A percentile compares a stretch with the other conserved stretches of the same genome.
Conservation (phyloP, 257 asterid species). For the Schizonepeta tenuifolia region DNA sequence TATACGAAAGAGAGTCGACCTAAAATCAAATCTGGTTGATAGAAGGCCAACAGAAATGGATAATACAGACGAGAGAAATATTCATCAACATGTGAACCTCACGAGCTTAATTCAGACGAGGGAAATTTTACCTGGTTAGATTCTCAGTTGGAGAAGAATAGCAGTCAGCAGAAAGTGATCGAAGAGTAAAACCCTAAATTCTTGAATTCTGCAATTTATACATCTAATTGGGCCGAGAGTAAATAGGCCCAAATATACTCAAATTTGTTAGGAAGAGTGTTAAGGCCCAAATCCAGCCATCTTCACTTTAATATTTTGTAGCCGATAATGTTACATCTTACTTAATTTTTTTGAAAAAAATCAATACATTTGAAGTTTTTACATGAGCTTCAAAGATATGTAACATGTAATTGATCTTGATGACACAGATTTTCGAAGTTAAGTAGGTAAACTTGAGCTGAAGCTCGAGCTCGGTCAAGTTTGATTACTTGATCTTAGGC, state of each 20-base stretch:
- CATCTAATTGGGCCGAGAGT: not conserved
- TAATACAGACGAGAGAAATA: too few relatives aligned
- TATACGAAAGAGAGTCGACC: not conserved
- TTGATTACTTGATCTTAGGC: too few relatives aligned
- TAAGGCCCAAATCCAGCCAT: not conserved
- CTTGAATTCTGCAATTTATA: not conserved
- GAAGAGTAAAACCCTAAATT: constrained; percentile 25
- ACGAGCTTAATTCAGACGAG: not conserved
- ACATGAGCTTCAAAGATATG: too few relatives aligned
- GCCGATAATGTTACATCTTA: not conserved
- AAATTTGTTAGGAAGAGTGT: not conserved
- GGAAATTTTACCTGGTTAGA: constrained; percentile 18
- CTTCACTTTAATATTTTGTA: not conserved
- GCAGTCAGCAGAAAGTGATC: constrained; percentile 3
- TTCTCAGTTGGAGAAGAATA: constrained; percentile 22
- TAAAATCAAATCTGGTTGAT: not conserved
- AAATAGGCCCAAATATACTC: not conserved
- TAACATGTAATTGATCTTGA: too few relatives aligned
- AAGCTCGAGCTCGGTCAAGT: too few relatives aligned
- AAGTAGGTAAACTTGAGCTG: too few relatives aligned
- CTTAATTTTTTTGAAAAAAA: too few relatives aligned
- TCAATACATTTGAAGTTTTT: too few relatives aligned
- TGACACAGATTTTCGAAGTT: too few relatives aligned
- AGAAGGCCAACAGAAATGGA: not conserved
- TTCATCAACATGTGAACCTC: not conserved